Percentiles rank a stretch among this genome's conserved stretches.
These are phyloP conservation scores for Pseudogymnoascus sp. DNA, from an alignment of 2,329 filamentous ascomycete genomes.

Conservation along the genomic window DNA sequence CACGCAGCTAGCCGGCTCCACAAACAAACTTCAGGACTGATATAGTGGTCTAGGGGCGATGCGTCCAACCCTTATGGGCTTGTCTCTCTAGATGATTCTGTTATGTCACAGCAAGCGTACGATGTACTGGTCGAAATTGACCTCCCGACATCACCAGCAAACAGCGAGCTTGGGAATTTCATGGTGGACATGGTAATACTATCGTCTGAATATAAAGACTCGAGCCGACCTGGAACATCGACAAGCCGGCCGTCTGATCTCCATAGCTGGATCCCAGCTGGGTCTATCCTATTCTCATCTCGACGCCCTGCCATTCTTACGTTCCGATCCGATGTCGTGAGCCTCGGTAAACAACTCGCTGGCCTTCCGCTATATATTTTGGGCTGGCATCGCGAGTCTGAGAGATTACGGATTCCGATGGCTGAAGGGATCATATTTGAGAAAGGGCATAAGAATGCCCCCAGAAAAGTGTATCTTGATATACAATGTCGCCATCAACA, in stretches of 20 bases:
- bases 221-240: constrained; percentile 15
- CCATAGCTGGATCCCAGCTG: constrained; percentile 21
- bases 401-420: constrained; percentile 59
- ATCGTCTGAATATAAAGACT: constrained; percentile 34
- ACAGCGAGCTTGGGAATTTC: constrained; percentile 79
- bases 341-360: constrained; percentile 50
- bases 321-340: constrained; percentile 65
- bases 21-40: not conserved
- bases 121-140: constrained; percentile 70
- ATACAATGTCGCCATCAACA: constrained; percentile 35
- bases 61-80: constrained; percentile 29
- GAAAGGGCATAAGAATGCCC: constrained; percentile 33
- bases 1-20: not conserved
- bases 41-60: constrained; percentile 28
- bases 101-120: constrained; percentile 72
- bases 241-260: constrained; percentile 19
- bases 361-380: constrained; percentile 64
- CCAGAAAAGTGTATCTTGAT: constrained; percentile 43
- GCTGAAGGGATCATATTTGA: constrained; percentile 66
- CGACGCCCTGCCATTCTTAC: constrained; percentile 72
- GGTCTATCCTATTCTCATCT: constrained; percentile 50
- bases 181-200: constrained; percentile 79
- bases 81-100: constrained; percentile 32
- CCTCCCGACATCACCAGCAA: constrained; percentile 70
- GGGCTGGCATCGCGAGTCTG: constrained; percentile 56